Base-by-base conservation (phyloP, 2,329 filamentous ascomycete species). In the Beauveria sp. region DNA sequence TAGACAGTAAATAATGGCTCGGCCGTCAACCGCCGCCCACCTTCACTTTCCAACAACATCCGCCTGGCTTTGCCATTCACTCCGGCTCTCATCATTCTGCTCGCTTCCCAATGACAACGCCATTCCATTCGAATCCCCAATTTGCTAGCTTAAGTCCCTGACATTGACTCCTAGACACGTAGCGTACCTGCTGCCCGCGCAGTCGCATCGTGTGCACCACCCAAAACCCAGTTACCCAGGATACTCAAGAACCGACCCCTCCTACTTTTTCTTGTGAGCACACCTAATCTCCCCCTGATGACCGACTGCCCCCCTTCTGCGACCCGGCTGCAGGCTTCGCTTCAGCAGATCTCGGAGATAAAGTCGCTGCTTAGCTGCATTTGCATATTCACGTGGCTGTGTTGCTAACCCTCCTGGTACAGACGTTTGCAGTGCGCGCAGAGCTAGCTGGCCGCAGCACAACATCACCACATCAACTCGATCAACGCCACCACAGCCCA, bases 281-380 rank as follows among this genome's bases (percentile, higher is more conserved):
- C 43, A 56, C 43, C 59, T 54, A 55, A 61, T 61, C 59, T 61
- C 59, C 59, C 43, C 43, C 59, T 60, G 48, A 55, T 55, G 22
- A 16, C 42, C 14, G 43, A 22, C 50, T 49, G 59, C 31, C 22
- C 40, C 51, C 42, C 58, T 38, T 49, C 28, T 22, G 46, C 46
- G 49, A 43, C 20, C 6, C 10, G 6, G 24, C 38, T n/a, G 18
- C 24, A 45, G 48, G 12, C 24, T 45, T 22, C 34, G 28, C 26
- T 49, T 18, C 12, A 26, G 22, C 8, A 8, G 22, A 14, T 6
- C 14, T 14, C 38, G 22, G 5, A n/a, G 18, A 22, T 40, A 42
- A 1, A 4, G 34, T 52, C 22, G 24, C 38, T 18, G 46, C 56
- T 18, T 45, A 24, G 34, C 24, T 22, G 57, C 26, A 16, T 38